Evolutionary conservation across 768 basidiomycete species (phyloP).

Genomic region (Lactifluus volemus): DNA sequence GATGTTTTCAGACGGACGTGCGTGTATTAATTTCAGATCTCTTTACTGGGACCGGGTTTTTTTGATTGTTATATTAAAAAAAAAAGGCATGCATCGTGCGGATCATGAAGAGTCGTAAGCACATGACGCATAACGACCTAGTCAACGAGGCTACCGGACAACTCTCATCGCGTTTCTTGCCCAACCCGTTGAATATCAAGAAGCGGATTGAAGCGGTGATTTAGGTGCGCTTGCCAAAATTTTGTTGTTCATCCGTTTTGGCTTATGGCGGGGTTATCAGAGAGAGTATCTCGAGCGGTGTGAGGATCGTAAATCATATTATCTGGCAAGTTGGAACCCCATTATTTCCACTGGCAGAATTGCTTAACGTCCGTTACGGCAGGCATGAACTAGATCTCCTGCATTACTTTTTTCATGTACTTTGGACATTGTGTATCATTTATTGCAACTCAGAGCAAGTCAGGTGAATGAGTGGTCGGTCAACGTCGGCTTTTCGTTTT

Average conservation of each 20-base stretch:
- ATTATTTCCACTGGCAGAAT: background rate
- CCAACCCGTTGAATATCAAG: conserved; percentile 83
- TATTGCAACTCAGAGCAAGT: background rate
- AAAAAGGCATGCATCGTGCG: conserved; percentile 95
- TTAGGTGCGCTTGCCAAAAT: conserved; percentile 50
- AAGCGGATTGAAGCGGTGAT: conserved; percentile 89
- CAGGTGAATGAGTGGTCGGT: background rate
- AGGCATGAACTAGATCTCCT: conserved; percentile 14
- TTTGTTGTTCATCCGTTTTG: background rate
- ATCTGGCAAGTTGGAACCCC: conserved; percentile 40
- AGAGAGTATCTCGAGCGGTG: conserved; percentile 92
- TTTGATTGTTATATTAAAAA: too few relatives aligned
- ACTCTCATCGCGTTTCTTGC: conserved; percentile 74
- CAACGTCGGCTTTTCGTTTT: background rate
- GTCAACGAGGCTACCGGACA: conserved; percentile 88
- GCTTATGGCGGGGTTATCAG: conserved; percentile 31
- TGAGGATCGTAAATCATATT: conserved; percentile 83
- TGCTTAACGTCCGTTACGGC: background rate
- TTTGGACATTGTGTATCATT: conserved; percentile 5
- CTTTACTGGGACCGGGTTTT: background rate
- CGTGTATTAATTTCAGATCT: conserved; percentile 21
- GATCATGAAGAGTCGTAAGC: conserved; percentile 94
- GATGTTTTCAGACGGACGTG: too few relatives aligned
- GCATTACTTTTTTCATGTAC: conserved; percentile 8
- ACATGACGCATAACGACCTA: conserved; percentile 80